Evolutionary conservation across 768 basidiomycete genomes (phyloP).

Genomic region (Dentipellis fragilis): DNA sequence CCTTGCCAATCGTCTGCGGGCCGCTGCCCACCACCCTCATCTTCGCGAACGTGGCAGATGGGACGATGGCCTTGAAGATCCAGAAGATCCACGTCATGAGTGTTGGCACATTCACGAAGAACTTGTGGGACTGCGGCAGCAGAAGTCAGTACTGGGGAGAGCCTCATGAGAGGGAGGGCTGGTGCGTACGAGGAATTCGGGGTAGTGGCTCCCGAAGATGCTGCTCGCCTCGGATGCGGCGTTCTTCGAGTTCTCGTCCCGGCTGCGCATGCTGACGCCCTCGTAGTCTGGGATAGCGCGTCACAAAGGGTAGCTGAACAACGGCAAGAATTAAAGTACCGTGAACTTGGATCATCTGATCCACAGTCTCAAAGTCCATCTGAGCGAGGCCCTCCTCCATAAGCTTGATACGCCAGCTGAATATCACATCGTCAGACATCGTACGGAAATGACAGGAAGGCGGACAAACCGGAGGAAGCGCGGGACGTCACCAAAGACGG

Average conservation of each 20-base stretch:
- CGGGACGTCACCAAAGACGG: conserved; percentile 68
- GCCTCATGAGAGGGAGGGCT: not conserved
- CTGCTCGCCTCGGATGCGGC: conserved; percentile 66
- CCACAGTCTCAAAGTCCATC: conserved; percentile 65
- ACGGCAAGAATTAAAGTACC: conserved; percentile 1
- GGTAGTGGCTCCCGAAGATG: conserved; percentile 72
- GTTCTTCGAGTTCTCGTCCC: conserved; percentile 66
- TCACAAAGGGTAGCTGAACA: too few species aligned
- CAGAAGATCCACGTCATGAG: conserved; percentile 78
- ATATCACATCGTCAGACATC: not conserved
- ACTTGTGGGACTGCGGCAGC: conserved; percentile 49
- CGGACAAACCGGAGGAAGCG: conserved; percentile 58
- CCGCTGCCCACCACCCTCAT: conserved; percentile 71
- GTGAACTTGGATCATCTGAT: conserved; percentile 15
- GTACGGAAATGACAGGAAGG: not conserved
- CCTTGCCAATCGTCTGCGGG: conserved; percentile 44
- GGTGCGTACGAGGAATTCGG: conserved; percentile 57
- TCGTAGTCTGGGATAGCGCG: conserved; percentile 49
- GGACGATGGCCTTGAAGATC: conserved; percentile 66
- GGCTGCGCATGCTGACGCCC: conserved; percentile 54
- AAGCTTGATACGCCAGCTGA: conserved; percentile 69
- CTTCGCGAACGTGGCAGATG: conserved; percentile 68
- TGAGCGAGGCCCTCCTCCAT: conserved; percentile 58
- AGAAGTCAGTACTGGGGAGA: not conserved
- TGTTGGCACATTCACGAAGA: conserved; percentile 74